Percentiles rank a stretch among this genome's conserved stretches.
Evolutionary conservation across 2,329 filamentous ascomycete genomes (phyloP).

Genomic region (Xylaria sp.): DNA sequence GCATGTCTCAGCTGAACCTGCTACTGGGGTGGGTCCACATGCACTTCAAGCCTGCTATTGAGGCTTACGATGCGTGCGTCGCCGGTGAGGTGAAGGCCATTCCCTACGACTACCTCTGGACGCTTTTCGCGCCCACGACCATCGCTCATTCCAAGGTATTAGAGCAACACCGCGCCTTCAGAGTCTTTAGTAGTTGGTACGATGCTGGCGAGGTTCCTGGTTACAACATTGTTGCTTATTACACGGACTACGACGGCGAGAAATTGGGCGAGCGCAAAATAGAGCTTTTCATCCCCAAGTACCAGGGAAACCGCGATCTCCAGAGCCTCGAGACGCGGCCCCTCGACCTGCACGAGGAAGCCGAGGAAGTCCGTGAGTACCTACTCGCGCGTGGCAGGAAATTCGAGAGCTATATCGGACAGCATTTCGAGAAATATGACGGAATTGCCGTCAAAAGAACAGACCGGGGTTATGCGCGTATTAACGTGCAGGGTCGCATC

Average conservation of each 20-base stretch:
- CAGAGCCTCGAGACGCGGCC: slow-evolving; percentile 48
- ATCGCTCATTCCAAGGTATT: slow-evolving; percentile 45
- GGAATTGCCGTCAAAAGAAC: slow-evolving; percentile 45
- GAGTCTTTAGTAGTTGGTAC: slow-evolving; percentile 47
- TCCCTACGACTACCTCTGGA: slow-evolving; percentile 48
- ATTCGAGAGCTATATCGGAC: slow-evolving; percentile 50
- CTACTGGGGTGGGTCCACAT: slow-evolving; percentile 49
- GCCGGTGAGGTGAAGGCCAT: slow-evolving; percentile 44
- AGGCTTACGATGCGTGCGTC: slow-evolving; percentile 45
- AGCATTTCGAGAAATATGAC: slow-evolving; percentile 51
- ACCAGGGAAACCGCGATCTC: slow-evolving; percentile 44
- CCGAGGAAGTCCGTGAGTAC: slow-evolving; percentile 34
- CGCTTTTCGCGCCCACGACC: slow-evolving; percentile 45
- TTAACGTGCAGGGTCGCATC: slow-evolving; percentile 50
- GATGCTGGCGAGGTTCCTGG: slow-evolving; percentile 39
- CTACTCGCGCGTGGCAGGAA: slow-evolving; percentile 48
- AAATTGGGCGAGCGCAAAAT: slow-evolving; percentile 45
- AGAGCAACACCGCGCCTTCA: slow-evolving; percentile 48
- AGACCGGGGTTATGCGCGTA: slow-evolving; percentile 35
- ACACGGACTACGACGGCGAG: slow-evolving; percentile 53
- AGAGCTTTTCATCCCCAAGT: slow-evolving; percentile 46
- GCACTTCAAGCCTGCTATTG: slow-evolving; percentile 46
- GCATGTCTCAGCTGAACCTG: slow-evolving; percentile 44
- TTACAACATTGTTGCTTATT: slow-evolving; percentile 44
- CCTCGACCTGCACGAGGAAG: slow-evolving; percentile 46